These are phyloP conservation scores for Colletotrichum sp. DNA, from an alignment of 2,329 filamentous ascomycete genomes.

Conservation along the genomic window DNA sequence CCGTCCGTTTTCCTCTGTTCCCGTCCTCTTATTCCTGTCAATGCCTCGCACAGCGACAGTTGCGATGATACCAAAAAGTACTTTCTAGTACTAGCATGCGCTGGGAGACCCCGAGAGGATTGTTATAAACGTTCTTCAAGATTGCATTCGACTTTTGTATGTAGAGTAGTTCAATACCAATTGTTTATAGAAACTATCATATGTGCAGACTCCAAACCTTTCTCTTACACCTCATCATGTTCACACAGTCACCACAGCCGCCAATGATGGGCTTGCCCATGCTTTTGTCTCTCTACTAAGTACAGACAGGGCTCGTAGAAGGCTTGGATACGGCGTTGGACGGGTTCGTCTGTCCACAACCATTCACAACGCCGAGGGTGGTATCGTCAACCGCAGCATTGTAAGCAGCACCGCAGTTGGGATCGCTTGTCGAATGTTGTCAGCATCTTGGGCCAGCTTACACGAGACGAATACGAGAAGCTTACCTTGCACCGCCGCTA, in stretches of 20 bases:
- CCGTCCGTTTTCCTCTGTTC: background rate
- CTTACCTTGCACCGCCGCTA: constrained; percentile 48
- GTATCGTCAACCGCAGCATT: constrained; percentile 49
- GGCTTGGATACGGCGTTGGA: constrained; percentile 30
- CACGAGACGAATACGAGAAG: background rate
- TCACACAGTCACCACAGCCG: background rate
- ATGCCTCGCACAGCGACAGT: background rate
- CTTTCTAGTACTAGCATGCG: background rate
- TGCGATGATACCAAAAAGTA: background rate
- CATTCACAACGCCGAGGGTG: constrained; percentile 34
- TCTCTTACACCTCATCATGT: background rate
- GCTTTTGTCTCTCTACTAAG: background rate
- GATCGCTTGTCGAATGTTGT: constrained; percentile 36
- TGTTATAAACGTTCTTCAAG: background rate
- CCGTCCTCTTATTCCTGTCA: background rate
- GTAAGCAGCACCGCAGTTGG: constrained; percentile 52
- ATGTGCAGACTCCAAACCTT: background rate
- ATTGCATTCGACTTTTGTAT: background rate
- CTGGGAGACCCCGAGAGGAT: background rate
- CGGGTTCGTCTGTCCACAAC: constrained; percentile 41
- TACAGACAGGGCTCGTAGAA: constrained; percentile 29
- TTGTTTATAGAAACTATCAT: background rate
- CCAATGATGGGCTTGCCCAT: background rate
- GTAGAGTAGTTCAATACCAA: background rate
- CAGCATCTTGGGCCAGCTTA: background rate